A percentile compares a stretch with the other conserved stretches of the same genome.
Evolutionary conservation across 495 filamentous ascomycete species (phyloP).

Genomic region (Lasiosphaeria miniovina): DNA sequence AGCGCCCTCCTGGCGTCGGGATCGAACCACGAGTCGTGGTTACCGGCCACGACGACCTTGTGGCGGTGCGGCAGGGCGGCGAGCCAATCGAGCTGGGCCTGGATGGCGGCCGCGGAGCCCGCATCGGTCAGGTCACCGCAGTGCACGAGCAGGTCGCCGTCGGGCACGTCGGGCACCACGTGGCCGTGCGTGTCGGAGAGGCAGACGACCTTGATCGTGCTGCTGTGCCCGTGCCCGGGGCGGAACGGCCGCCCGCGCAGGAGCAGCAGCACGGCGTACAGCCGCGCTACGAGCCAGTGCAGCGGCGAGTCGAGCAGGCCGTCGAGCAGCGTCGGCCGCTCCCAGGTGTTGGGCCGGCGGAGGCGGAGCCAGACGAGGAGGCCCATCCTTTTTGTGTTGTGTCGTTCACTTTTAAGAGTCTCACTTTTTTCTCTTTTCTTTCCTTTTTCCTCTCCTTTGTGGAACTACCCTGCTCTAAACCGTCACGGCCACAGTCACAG

Average conservation of each 20-base stretch:
- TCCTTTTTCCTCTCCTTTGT: not conserved
- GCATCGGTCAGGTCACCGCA: constrained; percentile 78
- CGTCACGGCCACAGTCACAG: not conserved
- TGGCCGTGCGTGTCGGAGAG: constrained; percentile 85
- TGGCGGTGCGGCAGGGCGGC: constrained; percentile 64
- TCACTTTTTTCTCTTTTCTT: constrained; percentile 5
- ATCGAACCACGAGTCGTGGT: constrained; percentile 86
- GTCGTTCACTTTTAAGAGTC: not conserved
- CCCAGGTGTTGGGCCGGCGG: constrained; percentile 42
- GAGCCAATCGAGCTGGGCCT: constrained; percentile 79
- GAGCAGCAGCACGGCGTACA: constrained; percentile 61
- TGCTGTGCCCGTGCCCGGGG: constrained; percentile 44
- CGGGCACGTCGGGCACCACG: constrained; percentile 54
- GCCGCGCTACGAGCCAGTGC: constrained; percentile 41
- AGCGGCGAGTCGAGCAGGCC: constrained; percentile 49
- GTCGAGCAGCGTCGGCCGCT: constrained; percentile 50
- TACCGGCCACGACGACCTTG: constrained; percentile 85
- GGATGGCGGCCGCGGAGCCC: constrained; percentile 69
- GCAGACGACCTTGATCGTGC: constrained; percentile 73
- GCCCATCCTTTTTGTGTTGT: constrained; percentile 25
- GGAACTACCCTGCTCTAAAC: not conserved
- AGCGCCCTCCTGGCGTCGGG: constrained; percentile 34
- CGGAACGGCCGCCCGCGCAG: constrained; percentile 60
- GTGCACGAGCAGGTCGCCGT: constrained; percentile 85
- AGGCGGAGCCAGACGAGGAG: constrained; percentile 35